Conservation (phyloP, 495 filamentous ascomycete species). For the Massariosphaeria phaeospora region DNA sequence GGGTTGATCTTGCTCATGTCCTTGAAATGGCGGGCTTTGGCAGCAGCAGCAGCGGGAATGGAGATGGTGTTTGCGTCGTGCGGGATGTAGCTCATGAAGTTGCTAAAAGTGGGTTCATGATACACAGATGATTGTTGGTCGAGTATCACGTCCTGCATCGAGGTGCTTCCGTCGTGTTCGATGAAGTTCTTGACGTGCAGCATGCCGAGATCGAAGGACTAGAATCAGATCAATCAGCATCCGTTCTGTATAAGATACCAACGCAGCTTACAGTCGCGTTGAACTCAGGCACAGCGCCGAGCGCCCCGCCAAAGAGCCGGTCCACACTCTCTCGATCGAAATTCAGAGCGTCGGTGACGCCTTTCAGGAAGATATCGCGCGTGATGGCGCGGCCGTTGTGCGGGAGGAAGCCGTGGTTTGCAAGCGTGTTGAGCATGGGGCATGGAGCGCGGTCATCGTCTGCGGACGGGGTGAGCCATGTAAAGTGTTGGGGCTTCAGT, state of each 20-base stretch:
- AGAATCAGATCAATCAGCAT: background rate
- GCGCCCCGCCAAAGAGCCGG: background rate
- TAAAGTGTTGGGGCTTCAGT: background rate
- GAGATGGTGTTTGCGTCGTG: background rate
- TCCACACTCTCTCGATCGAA: background rate
- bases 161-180: background rate
- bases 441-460: constrained; percentile 19
- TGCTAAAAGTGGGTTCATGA: background rate
- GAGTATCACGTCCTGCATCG: background rate
- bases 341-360: background rate
- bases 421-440: constrained; percentile 31
- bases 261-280: background rate
- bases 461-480: background rate
- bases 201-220: background rate
- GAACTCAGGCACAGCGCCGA: background rate
- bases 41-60: background rate
- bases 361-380: background rate
- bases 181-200: background rate
- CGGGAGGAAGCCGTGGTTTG: constrained; percentile 30
- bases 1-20: background rate
- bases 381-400: background rate
- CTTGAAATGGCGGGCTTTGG: background rate
- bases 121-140: background rate
- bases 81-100: background rate
- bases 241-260: background rate